Conservation (phyloP, 345 rosid genomes). For the Geranium brycei region DNA sequence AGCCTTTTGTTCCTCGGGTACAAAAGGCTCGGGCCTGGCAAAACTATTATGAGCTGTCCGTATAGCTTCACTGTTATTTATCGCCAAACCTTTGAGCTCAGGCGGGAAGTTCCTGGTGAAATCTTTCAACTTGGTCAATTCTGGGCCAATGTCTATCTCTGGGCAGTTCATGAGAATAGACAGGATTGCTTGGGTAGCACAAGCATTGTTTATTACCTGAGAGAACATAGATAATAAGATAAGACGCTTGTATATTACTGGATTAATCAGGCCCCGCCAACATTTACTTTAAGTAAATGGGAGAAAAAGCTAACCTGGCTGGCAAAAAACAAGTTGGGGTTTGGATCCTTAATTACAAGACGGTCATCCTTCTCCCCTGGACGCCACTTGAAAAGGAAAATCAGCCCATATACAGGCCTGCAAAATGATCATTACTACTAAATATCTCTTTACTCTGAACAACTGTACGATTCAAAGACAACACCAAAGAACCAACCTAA, state of each 20-base stretch:
- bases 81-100: conserved; percentile 88
- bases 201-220: conserved; percentile 93
- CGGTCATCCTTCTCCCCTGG: conserved; percentile 87
- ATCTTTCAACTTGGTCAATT: conserved; percentile 63
- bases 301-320: conserved; percentile 52
- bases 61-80: conserved; percentile 88
- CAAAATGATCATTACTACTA: not conserved
- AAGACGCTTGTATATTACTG: not conserved
- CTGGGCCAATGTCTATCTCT: conserved; percentile 83
- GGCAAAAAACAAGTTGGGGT: conserved; percentile 72
- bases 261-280: not conserved
- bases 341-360: conserved; percentile 66
- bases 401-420: conserved; percentile 91
- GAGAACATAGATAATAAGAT: conserved; percentile 1
- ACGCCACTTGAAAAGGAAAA: conserved; percentile 96
- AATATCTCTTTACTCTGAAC: no score
- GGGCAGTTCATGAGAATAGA: conserved; percentile 84
- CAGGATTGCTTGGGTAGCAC: conserved; percentile 96
- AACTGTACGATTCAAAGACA: not conserved
- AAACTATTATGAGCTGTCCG: conserved; percentile 90
- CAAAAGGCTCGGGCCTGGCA: conserved; percentile 96
- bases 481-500: conserved; percentile 34
- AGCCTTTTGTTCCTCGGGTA: conserved; percentile 76
- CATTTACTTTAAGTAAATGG: not conserved
- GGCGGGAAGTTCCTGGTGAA: conserved; percentile 87